Conservation (phyloP, 805 yeast species). For the Ogataea pini region DNA sequence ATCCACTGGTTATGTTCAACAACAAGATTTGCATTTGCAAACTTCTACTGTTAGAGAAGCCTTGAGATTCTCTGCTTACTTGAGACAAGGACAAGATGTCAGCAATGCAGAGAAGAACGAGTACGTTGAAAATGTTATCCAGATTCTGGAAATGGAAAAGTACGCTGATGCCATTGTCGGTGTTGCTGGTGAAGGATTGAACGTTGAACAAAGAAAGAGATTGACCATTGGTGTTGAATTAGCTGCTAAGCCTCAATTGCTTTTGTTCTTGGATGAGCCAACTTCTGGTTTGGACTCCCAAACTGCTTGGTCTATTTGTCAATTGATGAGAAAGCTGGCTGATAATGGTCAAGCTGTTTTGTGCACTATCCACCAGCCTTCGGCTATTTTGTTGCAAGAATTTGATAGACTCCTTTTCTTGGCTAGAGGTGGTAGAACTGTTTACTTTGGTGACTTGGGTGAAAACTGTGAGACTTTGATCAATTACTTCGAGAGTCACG, state of each 20-base stretch:
- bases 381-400: slow-evolving; percentile 73
- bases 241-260: slow-evolving; percentile 54
- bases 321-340: slow-evolving; percentile 52
- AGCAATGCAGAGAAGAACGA: slow-evolving; percentile 47
- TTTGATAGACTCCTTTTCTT: slow-evolving; percentile 75
- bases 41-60: slow-evolving; percentile 57
- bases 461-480: slow-evolving; percentile 54
- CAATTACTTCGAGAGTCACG: slow-evolving; percentile 63
- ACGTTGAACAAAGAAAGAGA: slow-evolving; percentile 57
- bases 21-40: slow-evolving; percentile 56
- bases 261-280: slow-evolving; percentile 60
- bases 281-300: slow-evolving; percentile 62
- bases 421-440: slow-evolving; percentile 71
- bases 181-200: slow-evolving; percentile 50
- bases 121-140: slow-evolving; percentile 53
- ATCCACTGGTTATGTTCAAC: slow-evolving; percentile 60
- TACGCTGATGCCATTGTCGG: slow-evolving; percentile 61
- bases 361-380: slow-evolving; percentile 84
- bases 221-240: slow-evolving; percentile 58
- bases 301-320: slow-evolving; percentile 61
- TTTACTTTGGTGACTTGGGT: slow-evolving; percentile 76
- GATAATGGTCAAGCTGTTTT: slow-evolving; percentile 56
- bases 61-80: slow-evolving; percentile 49
- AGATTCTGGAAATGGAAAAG: slow-evolving; percentile 49
- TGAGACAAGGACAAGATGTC: slow-evolving; percentile 46